Evolutionary conservation across 2,329 filamentous ascomycete species (phyloP), one percentile per base, ranked within the genome.

Genomic region (Diaporthe aspalathi): DNA sequence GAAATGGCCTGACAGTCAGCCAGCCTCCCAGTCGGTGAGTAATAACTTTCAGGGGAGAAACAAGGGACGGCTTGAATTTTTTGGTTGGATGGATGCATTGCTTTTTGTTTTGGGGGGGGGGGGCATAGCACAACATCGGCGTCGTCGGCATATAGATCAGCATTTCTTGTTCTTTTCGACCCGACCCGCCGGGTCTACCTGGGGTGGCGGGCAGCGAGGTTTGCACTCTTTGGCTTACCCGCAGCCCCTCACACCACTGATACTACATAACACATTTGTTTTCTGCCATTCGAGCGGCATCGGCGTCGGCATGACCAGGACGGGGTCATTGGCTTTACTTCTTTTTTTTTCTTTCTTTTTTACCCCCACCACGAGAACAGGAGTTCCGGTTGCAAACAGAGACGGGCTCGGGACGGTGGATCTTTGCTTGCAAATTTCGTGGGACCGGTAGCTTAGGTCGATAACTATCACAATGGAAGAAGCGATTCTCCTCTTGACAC

Each of bases 131-230:
- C 67, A 68, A 68, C 40, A 56, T 17, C 43, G 67, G 53, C 67
- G 67, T 68, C 67, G 32, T 52, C 43, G 60, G 43, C 60, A 68
- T 57, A 60, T 60, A 68, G 67, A 68, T 24, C 53, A 67, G 67
- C 54, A 60, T 68, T 50, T 47, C 35, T 29, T 50, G 7, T 40
- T 60, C 45, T 49, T 35, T 35, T 65, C 3, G 20, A 29, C 56
- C 20, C 50, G n/a, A 24, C 24, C 14, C 45, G 24, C 32, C n/a
- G 8, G n/a, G 24, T 29, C 29, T 47, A 43, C 9, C 29, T 50
- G 49, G 27, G 14, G 43, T 14, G 29, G 45, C 53, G 45, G 45
- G 29, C 20, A 43, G 35, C 66, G 45, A 57, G 40, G 38, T 68
- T 20, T 14, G 35, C 35, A 7, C 2, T 16, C 38, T 57, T 5